Base-by-base conservation (phyloP, 305 asterid genomes). In the Fraxinus velutina region DNA sequence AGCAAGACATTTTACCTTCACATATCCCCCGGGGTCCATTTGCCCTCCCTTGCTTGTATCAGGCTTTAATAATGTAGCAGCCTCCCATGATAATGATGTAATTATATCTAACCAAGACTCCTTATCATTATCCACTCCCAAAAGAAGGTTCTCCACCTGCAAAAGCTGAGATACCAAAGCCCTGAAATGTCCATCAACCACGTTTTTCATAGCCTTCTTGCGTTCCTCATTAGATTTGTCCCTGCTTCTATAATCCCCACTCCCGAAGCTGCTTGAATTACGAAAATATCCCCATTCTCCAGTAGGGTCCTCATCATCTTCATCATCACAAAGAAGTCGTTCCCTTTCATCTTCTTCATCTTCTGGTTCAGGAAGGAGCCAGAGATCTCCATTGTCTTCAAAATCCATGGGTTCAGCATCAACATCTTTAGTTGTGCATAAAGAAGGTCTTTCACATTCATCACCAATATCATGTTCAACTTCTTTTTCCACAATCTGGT, bases 321-420 rank as follows among this genome's bases (percentile, higher is more conserved):
- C 97, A 42, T 91, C 92, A 64, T 91, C 97, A 70, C 87, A 88
- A 66, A 86, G 74, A 85, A 90, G 87, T 29, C 88, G 87, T 75
- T 94, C 99, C 84, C 85, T 88, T 87, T 94, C 99, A 86, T 94
- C 98, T 84, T 93, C 97, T 86, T 89, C 95, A 50, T 94, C 96
- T 90, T 94, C 99, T 27, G 99, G 98, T 81, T 94, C 99, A 78
- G 98, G 98, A 32, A 98, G 99, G 79, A 94, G 93, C 99, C 99
- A 96, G 47, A 96, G 92, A 81, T 90, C 88, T 84, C 98, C 99
- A 81, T 90, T 92, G 88, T 88, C 91, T 88, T 96, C 99, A 83
- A 94, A 96, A 88, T 96, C 99, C 76, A 93, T 91, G 32, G 97
- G 97, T 88, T 93, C 95, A n/a, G 84, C 22, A 84, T 90, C 89